Base-by-base conservation (phyloP, 1,284 basidiomycete species). In the Sutorius eximius region DNA sequence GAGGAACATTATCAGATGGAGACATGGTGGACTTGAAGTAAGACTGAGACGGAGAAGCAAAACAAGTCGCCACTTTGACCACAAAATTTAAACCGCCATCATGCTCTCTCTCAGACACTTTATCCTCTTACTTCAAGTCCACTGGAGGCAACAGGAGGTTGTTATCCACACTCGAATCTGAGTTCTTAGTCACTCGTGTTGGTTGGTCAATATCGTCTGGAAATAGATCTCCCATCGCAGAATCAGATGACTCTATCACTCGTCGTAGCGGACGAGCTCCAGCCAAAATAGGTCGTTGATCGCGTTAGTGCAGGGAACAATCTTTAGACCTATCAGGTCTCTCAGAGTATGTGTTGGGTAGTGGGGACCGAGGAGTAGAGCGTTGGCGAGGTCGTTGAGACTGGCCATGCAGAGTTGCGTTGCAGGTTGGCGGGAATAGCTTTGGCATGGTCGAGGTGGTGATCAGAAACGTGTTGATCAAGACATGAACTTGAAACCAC, bases 201-300 rank as follows among this genome's bases (percentile, higher is more conserved):
- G 94, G 94, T 33, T 97, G 95, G 95, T 82, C 89, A n/a, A 72
- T 83, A 45, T 86, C 91, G 1, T 87, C 91, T 22, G 95, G 95
- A 37, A 80, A 83, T 55, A 93, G 93, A 22, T 95, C 93, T 9
- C 88, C 91, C 0, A 80, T 91, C 66, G 78, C 83, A 40, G 87
- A 89, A 68, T 72, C 73, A 40, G 89, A 91, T 64, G 82, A 87
- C 51, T 82, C 85, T 27, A 96, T 99, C 68, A 99, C 97, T 6
- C 97, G 99, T 74, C 89, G 98, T 61, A 87, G 22, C 22, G 5
- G 24, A 27, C 24, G 24, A 27, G 5, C 6, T 99, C 10, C 97
- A 99, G 73, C 97, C 97, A 16, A 97, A 99, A 73, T 99, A 97
- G 96, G 83, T 98, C 29, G 91, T 95, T 34, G 97, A 99, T 73